These are phyloP conservation scores for Daldinia bambusicola DNA, from an alignment of 495 filamentous ascomycete species.

Conservation along the genomic window DNA sequence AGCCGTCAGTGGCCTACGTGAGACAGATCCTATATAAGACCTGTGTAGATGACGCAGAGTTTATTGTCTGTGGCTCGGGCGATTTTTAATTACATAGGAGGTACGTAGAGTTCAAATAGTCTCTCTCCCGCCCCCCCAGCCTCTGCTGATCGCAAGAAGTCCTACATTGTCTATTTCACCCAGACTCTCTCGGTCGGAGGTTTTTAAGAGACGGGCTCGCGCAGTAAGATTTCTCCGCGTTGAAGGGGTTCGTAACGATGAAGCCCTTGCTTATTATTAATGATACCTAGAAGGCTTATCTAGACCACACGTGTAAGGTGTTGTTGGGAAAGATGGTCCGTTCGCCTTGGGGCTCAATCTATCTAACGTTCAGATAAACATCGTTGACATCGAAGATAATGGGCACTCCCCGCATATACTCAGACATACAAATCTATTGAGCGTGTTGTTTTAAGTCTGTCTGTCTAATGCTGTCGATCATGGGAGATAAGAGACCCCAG, in stretches of 20 bases:
- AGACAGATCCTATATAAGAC: slow-evolving; percentile 9
- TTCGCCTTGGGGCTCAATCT: background rate
- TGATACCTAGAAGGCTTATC: slow-evolving; percentile 10
- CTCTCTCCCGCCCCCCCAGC: background rate
- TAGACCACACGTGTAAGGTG: slow-evolving; percentile 1
- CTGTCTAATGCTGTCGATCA: background rate
- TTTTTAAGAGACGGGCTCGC: background rate
- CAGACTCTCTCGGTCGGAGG: background rate
- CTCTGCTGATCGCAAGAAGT: background rate
- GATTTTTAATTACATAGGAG: background rate
- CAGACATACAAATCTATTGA: background rate
- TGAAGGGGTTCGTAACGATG: background rate
- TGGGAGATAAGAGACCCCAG: background rate
- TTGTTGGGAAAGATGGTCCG: background rate
- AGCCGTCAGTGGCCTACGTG: background rate
- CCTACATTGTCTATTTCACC: background rate
- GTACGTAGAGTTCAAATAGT: slow-evolving; percentile 4
- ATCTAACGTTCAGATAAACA: background rate
- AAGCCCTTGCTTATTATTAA: slow-evolving; percentile 12
- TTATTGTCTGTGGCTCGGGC: background rate
- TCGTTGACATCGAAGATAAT: background rate
- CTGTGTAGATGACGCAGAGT: slow-evolving; percentile 6
- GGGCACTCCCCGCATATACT: background rate
- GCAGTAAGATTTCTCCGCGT: background rate
- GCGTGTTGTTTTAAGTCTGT: no score